Evolutionary conservation across 2,329 filamentous ascomycete species (phyloP), one percentile per base, ranked within the genome.

Genomic region (Aureobasidium sp.): DNA sequence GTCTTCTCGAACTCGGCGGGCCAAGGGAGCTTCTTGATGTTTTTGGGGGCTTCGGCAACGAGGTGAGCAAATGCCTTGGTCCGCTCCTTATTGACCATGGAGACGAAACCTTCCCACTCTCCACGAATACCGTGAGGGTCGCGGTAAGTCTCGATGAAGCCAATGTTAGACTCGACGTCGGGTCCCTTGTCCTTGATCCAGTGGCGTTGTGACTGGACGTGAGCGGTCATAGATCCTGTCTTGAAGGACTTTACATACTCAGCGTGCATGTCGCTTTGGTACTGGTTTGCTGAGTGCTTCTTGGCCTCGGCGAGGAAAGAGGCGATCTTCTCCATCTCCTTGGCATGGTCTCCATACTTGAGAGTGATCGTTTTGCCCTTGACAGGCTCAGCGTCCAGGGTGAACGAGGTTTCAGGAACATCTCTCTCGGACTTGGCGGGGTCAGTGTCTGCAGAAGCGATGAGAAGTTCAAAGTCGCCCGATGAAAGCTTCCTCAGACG

Each of bases 11-110:
- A 99, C 0, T 90, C 88, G 49, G 83, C 82, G 37, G 80, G 78
- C 94, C 94, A 99, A 0, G 94, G 94, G 15, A 99, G 78, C 64
- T 95, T 84, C 7, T 91, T 90, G 55, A 99, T 96, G 70, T 96
- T 86, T 47, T 79, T 78, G 11, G 91, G 88, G 0, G 94, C 92
- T 27, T 86, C 86, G 21, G 86, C 81, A 4, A 97, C 94, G 1
- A 97, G 83, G 66, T 88, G 87, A 8, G 87, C 88, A 70, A 97
- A 97, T 1, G 92, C 90, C 61, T 83, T 83, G 1, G 93, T 99
- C 21, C 93, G 86, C 72, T 96, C 93, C 69, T 93, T 80, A 74
- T 97, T 97, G 47, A 97, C 87, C 74, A 89, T 78, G 62, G 76
- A 74, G 7, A 74, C 75, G 54, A 82, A 79, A 10, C 78, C 79